These are phyloP conservation scores for Ilyonectria sp. DNA, from an alignment of 2,329 filamentous ascomycete genomes.

Conservation along the genomic window DNA sequence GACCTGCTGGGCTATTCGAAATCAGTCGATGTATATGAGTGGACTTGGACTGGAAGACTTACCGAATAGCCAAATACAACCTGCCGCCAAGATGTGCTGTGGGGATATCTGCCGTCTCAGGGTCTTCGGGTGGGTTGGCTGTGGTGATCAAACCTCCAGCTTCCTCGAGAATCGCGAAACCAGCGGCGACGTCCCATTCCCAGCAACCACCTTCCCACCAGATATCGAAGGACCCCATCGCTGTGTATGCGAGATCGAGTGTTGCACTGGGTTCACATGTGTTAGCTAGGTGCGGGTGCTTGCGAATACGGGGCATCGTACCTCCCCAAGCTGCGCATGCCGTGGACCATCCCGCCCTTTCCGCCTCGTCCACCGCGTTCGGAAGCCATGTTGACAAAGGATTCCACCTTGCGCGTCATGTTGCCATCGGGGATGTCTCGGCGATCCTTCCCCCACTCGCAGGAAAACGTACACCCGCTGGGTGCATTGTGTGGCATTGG, in stretches of 20 bases:
- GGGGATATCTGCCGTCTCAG: constrained; percentile 68
- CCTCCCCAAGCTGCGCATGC: constrained; percentile 78
- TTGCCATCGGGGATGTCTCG: constrained; percentile 77
- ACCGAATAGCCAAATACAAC: constrained; percentile 80
- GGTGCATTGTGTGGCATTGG: constrained; percentile 76
- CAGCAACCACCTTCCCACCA: constrained; percentile 89
- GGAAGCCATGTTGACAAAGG: constrained; percentile 81
- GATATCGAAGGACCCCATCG: constrained; percentile 83
- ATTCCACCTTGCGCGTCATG: constrained; percentile 79
- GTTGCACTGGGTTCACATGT: constrained; percentile 69
- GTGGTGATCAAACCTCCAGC: constrained; percentile 82
- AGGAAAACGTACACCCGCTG: constrained; percentile 79
- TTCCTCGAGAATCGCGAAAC: constrained; percentile 80
- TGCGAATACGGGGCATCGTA: constrained; percentile 35
- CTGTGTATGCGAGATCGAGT: constrained; percentile 81
- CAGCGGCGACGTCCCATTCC: constrained; percentile 88
- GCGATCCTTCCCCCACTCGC: constrained; percentile 86
- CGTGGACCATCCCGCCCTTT: constrained; percentile 85
- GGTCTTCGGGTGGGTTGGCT: constrained; percentile 77
- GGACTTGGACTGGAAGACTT: constrained; percentile 38
- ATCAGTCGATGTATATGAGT: constrained; percentile 23
- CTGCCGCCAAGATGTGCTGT: constrained; percentile 76
- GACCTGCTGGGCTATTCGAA: constrained; percentile 71
- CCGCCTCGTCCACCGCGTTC: constrained; percentile 75
- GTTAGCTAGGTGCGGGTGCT: not conserved